A percentile compares a stretch with the other conserved stretches of the same genome.
Conservation (phyloP, 371 early-diverging fungal genomes). For the Chytridium lagenaria region DNA sequence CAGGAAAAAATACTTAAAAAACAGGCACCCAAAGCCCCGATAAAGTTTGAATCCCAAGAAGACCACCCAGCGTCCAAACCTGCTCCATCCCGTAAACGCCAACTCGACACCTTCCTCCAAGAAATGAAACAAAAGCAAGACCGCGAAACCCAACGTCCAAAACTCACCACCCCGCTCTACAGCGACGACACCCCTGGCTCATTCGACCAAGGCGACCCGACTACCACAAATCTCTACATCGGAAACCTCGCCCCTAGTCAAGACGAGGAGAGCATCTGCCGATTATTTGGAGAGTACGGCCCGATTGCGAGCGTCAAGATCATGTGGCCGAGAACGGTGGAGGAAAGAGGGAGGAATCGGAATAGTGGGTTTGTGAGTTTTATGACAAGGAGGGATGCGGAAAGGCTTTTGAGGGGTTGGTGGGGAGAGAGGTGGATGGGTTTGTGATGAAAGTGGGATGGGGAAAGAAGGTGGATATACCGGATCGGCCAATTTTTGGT, state of each 20-base stretch:
- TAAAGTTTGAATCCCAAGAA: conserved; percentile 8
- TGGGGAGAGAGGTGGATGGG: conserved; percentile 74
- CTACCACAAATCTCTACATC: conserved; percentile 90
- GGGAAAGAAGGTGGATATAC: conserved; percentile 87
- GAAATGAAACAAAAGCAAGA: conserved; percentile 75
- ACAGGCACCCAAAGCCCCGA: not conserved
- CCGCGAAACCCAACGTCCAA: too few species aligned
- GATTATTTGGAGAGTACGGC: conserved; percentile 81
- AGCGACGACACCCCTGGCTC: conserved; percentile 34
- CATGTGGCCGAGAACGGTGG: conserved; percentile 92
- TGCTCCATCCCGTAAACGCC: conserved; percentile 65
- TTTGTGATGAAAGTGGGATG: conserved; percentile 78
- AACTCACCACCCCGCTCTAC: too few species aligned
- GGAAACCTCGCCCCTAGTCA: conserved; percentile 78
- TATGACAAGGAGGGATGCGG: conserved; percentile 81
- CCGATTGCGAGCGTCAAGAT: conserved; percentile 93
- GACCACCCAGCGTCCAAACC: conserved; percentile 7
- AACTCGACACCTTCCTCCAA: conserved; percentile 83
- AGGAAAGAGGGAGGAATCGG: conserved; percentile 77
- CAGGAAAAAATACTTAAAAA: too few species aligned
- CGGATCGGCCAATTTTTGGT: conserved; percentile 80
- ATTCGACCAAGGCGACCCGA: conserved; percentile 75
- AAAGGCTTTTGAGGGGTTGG: conserved; percentile 72
- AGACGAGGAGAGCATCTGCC: conserved; percentile 74
- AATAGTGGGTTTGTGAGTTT: conserved; percentile 92